A percentile compares a stretch with the other conserved stretches of the same genome.
These are phyloP conservation scores for Mycosphaerelloides madeirae DNA, from an alignment of 2,329 filamentous ascomycete species.

Conservation along the genomic window DNA sequence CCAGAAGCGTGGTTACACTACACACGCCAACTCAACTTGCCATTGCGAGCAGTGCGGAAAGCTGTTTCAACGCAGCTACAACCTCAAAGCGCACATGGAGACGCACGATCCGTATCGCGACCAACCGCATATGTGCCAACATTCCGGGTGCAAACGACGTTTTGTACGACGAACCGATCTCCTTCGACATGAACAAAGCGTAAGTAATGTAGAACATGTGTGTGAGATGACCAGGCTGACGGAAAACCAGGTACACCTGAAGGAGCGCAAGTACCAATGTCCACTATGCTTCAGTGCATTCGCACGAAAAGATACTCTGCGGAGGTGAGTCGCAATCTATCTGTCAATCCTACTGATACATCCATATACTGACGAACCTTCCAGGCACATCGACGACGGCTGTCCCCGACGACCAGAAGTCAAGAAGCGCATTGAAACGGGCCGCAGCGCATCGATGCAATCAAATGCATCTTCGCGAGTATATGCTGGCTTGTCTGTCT, in stretches of 20 bases:
- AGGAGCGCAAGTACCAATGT: slow-evolving; percentile 65
- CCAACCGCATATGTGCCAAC: slow-evolving; percentile 65
- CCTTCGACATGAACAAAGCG: slow-evolving; percentile 50
- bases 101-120: slow-evolving; percentile 71
- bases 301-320: slow-evolving; percentile 75
- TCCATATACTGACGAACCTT: not conserved
- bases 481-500: too few species aligned
- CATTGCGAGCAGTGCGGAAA: slow-evolving; percentile 71
- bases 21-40: slow-evolving; percentile 66
- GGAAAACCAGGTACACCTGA: slow-evolving; percentile 62
- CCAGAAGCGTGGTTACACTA: slow-evolving; percentile 27
- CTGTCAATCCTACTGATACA: too few species aligned
- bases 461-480: too few species aligned
- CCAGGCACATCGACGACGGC: slow-evolving; percentile 71
- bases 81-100: slow-evolving; percentile 80
- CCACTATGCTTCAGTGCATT: slow-evolving; percentile 67
- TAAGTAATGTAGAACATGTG: slow-evolving; percentile 40
- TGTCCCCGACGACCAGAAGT: slow-evolving; percentile 57
- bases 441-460: too few species aligned
- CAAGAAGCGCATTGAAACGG: slow-evolving; percentile 18
- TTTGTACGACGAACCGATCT: slow-evolving; percentile 84
- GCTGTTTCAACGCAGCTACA: slow-evolving; percentile 77
- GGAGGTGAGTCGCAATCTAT: too few species aligned
- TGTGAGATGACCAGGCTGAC: slow-evolving; percentile 39
- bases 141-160: slow-evolving; percentile 62